A percentile compares a stretch with the other conserved stretches of the same genome.
phyloP scores from a whole-genome alignment of 768 basidiomycete genomes.

The Ephemerocybe angulata region DNA sequence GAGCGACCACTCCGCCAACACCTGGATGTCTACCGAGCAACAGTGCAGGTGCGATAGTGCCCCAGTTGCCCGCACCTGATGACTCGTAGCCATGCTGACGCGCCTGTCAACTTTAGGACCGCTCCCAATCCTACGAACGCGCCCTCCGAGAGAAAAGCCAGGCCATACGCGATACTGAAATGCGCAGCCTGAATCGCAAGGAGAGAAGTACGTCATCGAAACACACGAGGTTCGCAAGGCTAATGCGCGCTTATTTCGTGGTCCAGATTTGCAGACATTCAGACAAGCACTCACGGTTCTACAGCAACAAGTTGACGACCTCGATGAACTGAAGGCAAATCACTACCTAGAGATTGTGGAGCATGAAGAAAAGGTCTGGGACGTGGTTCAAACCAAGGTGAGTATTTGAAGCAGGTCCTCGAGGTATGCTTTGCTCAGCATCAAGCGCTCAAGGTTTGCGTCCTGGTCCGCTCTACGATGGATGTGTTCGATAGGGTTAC shows the following conservation, averaged over 20 bases:
- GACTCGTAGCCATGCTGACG: neutral
- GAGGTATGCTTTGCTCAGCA: slow-evolving; percentile 3
- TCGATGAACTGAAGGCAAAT: slow-evolving; percentile 78
- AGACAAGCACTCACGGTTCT: slow-evolving; percentile 76
- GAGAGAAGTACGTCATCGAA: slow-evolving; percentile 64
- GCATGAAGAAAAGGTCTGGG: slow-evolving; percentile 96
- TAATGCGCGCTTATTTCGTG: slow-evolving; percentile 2
- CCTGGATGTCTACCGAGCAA: slow-evolving; percentile 71
- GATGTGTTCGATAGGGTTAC: slow-evolving; percentile 89
- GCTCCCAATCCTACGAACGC: slow-evolving; percentile 80
- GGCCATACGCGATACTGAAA: slow-evolving; percentile 82
- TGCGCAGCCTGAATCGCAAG: slow-evolving; percentile 78
- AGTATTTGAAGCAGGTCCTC: slow-evolving; percentile 9
- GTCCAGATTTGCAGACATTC: slow-evolving; percentile 80
- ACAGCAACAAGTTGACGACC: slow-evolving; percentile 86
- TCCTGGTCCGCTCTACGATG: slow-evolving; percentile 85
- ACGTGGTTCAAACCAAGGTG: slow-evolving; percentile 83
- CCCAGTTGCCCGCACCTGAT: neutral
- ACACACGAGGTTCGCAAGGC: neutral
- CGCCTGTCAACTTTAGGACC: slow-evolving; percentile 51
- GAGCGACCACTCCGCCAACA: slow-evolving; percentile 88
- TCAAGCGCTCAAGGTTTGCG: slow-evolving; percentile 52
- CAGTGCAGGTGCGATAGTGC: slow-evolving; percentile 56
- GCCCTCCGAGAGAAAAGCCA: slow-evolving; percentile 79
- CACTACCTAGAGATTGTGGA: slow-evolving; percentile 89